Base-by-base conservation (phyloP, 495 filamentous ascomycete genomes). In the Pseudomonodictys pantanalensis region DNA sequence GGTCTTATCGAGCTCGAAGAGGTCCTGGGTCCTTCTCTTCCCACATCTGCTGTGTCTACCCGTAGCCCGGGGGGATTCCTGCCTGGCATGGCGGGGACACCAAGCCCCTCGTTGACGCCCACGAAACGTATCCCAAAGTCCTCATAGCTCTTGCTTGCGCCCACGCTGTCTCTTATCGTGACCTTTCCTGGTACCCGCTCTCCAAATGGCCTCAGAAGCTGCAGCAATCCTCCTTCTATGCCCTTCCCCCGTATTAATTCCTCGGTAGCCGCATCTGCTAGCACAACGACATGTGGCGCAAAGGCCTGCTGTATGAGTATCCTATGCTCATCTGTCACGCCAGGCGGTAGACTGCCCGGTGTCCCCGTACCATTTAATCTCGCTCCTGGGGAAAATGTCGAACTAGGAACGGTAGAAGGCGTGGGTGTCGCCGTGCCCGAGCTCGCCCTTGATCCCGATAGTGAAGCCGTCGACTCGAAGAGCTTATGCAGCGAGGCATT, bases 61-160 rank as follows among this genome's bases (percentile, higher is more conserved):
- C 43, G 48, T 12, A 25, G 64, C 42, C 58, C 72, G 64, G 63
- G 73, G 71, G 63, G 80, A n/a, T n/a, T n/a, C 62, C 52, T 62
- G 10, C 65, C 69, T 5, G 62, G 48, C 15, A 71, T 58, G 44
- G 78, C 73, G 18, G 82, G 78, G n/a, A 73, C 70, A 55, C 82
- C 80, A 18, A 87, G 70, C 1, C 82, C 81, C 58, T 85, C 84
- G 22, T 76, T 80, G 2, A 48, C 51, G 46, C 83, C 78, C 3
- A 86, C 83, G 71, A 98, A 96, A 41, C 88, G 86, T 47, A 97
- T 80, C 1, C 89, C 87, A 74, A 89, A 98, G 69, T 97, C 91
- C 25, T 96, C 93, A 78, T 87, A 95, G 28, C 82, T 83, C 62
- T 80, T 82, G 65, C 91, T 90, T 30, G 83, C 82, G 9, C 93